Evolutionary conservation across 139 green algal species (phyloP).

Genomic region (Micractinium conductrix): DNA sequence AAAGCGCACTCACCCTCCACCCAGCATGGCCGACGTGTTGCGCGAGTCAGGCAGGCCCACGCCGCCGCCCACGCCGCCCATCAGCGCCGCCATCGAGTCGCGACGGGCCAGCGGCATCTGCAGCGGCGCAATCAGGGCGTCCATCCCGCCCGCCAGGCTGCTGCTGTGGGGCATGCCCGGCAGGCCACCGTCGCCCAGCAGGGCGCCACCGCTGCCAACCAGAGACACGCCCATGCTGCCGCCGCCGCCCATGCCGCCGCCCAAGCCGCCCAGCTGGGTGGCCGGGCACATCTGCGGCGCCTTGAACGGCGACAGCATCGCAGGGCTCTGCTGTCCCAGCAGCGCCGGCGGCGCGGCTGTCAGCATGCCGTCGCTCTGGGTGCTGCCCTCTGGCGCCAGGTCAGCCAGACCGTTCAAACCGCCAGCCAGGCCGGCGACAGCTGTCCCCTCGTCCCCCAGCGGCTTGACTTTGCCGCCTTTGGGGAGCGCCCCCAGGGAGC

Average conservation of each 20-base stretch:
- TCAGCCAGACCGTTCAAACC: too few species aligned
- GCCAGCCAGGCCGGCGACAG: not conserved
- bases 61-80: not conserved
- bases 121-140: conserved; percentile 8
- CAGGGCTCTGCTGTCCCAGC: conserved; percentile 17
- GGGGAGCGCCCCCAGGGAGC: conserved; percentile 1
- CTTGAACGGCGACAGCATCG: conserved; percentile 16
- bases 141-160: conserved; percentile 18
- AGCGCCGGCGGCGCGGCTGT: not conserved
- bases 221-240: not conserved
- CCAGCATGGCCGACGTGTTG: conserved; percentile 23
- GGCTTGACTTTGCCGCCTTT: conserved; percentile 28
- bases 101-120: not conserved
- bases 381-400: conserved; percentile 8
- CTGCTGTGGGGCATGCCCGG: conserved; percentile 1
- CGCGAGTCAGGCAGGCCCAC: conserved; percentile 1
- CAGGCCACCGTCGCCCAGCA: not conserved
- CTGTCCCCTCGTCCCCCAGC: not conserved
- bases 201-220: not conserved
- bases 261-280: conserved; percentile 14
- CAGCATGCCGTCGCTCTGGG: conserved; percentile 8
- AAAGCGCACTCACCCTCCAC: conserved; percentile 14
- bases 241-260: not conserved
- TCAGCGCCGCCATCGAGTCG: conserved; percentile 4
- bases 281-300: not conserved